Base-by-base conservation (phyloP, 352 stramenopile species). In the Chrysophaeum taylorii region DNA sequence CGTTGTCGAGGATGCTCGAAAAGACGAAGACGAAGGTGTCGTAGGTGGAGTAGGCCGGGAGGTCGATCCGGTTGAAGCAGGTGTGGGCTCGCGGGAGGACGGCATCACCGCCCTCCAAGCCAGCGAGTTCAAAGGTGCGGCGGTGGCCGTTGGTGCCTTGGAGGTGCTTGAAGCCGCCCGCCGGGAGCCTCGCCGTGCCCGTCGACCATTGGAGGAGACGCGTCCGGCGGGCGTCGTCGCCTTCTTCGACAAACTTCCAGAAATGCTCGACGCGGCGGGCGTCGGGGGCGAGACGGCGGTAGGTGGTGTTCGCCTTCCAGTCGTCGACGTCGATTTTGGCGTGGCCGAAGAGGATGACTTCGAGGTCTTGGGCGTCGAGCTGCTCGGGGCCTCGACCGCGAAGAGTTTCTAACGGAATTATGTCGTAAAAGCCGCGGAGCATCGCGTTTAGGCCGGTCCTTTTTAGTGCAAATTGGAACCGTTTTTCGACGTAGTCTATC, bases 21-120 rank as follows among this genome's bases (percentile, higher is more conserved):
- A 98, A 70, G 31, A 99, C 76, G 72, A 96, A 95, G 74, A 98
- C 91, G 76, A 98, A 83, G 80, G 97, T 94, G 48, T 98, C 94
- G 75, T 98, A 90, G 74, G 82, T 97, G 50, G 91, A 89, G 82
- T 99, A 99, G 70, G 94, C 89, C n/a, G 96, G 96, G 35, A 97
- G 74, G 76, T 97, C 91, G 42, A 97, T 75, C 73, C 95, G 90
- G 70, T 97, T 97, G 68, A 97, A 97, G 78, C 91, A 97, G 42
- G 91, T 96, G 82, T 97, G 91, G n/a, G 91, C 88, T 90, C 69
- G 83, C 84, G 74, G 92, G 89, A 72, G 90, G 84, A 74, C 53
- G 12, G 29, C 27, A 25, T 12, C 21, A 4, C 27, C 29, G 29
- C 37, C 27, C 15, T 12, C 12, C 15, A 64, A 25, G 7, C 27